Evolutionary conservation across 768 basidiomycete species (phyloP).

Genomic region (Gelatoporia subvermispora): DNA sequence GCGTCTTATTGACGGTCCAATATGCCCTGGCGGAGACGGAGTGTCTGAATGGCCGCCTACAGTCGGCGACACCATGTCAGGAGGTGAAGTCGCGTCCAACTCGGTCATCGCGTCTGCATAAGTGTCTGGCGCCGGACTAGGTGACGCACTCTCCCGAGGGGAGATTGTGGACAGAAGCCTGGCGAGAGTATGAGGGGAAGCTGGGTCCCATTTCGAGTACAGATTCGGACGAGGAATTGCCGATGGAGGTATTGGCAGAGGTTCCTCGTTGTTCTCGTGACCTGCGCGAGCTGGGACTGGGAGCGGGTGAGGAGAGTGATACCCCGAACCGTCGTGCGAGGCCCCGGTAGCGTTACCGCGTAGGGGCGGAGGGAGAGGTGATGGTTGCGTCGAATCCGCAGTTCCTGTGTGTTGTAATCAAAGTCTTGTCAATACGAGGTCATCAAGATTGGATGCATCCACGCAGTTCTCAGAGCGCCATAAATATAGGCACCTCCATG

Average conservation of each 20-base stretch:
- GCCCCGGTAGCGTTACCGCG: conserved; percentile 22
- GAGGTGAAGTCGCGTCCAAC: neutral
- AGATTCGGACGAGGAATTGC: conserved; percentile 10
- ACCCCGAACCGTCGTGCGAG: conserved; percentile 11
- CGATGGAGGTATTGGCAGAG: conserved; percentile 16
- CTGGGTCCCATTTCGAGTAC: conserved; percentile 22
- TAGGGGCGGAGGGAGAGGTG: conserved; percentile 33
- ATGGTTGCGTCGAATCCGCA: conserved; percentile 64
- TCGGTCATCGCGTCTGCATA: conserved; percentile 7
- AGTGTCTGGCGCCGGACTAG: conserved; percentile 10
- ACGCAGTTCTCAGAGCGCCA: neutral
- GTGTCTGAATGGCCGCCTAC: conserved; percentile 13
- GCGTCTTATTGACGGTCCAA: too few relatives aligned
- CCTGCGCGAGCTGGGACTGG: conserved; percentile 17
- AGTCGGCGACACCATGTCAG: conserved; percentile 5
- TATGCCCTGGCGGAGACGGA: neutral
- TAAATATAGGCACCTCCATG: neutral
- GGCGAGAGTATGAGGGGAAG: conserved; percentile 25
- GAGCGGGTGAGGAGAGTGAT: conserved; percentile 19
- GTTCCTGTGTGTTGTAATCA: conserved; percentile 41
- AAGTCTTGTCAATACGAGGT: neutral
- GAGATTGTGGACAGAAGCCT: conserved; percentile 22
- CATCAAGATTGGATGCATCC: neutral
- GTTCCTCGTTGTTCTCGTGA: conserved; percentile 15
- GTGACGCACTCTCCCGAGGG: conserved; percentile 18